A percentile compares a stretch with the other conserved stretches of the same genome.
Conservation (phyloP, 345 rosid genomes). For the Salix caprea region DNA sequence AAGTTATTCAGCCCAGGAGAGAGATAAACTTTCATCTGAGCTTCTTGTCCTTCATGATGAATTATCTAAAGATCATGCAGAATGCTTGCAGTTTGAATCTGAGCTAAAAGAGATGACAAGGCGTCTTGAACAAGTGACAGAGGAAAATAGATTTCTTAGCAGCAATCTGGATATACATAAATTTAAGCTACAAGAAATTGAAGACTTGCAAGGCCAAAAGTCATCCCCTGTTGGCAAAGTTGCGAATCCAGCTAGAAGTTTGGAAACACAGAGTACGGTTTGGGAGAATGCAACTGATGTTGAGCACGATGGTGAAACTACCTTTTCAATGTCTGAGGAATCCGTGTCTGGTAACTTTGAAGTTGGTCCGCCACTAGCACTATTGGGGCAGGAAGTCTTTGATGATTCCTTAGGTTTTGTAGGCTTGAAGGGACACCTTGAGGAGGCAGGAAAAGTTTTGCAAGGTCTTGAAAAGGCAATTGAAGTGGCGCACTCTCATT, state of each 20-base stretch:
- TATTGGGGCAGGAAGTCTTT: constrained; percentile 27
- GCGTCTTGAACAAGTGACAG: constrained; percentile 44
- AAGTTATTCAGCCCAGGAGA: constrained; percentile 40
- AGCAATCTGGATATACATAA: constrained; percentile 37
- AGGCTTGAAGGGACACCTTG: constrained; percentile 39
- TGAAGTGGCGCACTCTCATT: constrained; percentile 39
- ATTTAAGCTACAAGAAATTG: constrained; percentile 36
- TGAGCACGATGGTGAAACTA: constrained; percentile 28
- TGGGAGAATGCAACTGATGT: constrained; percentile 17
- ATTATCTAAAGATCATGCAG: constrained; percentile 39
- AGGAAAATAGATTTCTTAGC: constrained; percentile 44
- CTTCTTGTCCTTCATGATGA: constrained; percentile 48
- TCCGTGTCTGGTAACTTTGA: constrained; percentile 8
- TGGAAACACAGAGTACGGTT: constrained; percentile 17
- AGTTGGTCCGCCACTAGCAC: constrained; percentile 10
- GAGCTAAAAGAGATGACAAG: constrained; percentile 39
- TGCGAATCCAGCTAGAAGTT: constrained; percentile 23
- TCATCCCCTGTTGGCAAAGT: constrained; percentile 22
- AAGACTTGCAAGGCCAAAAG: constrained; percentile 24
- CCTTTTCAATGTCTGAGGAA: constrained; percentile 15
- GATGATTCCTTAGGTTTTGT: constrained; percentile 39
- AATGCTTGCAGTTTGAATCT: constrained; percentile 33
- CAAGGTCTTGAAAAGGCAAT: constrained; percentile 56
- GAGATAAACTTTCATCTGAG: constrained; percentile 52
- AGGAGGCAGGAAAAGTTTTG: constrained; percentile 50